Percentiles rank a stretch among this genome's conserved stretches.
Conservation (phyloP, 75 land plant genomes). For the Isoetes taiwanensis region DNA sequence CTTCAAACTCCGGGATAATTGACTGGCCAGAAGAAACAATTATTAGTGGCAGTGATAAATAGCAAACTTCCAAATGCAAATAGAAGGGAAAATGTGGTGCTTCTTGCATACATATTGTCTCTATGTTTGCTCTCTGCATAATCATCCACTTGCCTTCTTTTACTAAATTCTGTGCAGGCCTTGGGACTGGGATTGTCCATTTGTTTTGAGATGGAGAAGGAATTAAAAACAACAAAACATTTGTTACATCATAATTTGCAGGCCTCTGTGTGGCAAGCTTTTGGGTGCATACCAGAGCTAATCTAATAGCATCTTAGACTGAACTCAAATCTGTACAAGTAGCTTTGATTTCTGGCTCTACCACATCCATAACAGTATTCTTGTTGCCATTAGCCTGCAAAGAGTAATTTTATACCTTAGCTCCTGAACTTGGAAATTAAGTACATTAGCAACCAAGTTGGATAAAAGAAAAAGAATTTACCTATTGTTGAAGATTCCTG, state of each 20-base stretch:
- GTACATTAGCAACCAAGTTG: background rate
- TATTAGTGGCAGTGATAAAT: too few relatives aligned
- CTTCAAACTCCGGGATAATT: too few relatives aligned
- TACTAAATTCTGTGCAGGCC: too few relatives aligned
- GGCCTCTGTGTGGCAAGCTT: background rate
- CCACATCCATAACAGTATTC: background rate
- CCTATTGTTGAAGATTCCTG: slow-evolving; percentile 1
- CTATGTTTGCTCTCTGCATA: slow-evolving; percentile 6
- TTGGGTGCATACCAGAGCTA: background rate
- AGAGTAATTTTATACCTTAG: background rate
- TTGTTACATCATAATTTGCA: background rate
- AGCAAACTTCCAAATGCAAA: too few relatives aligned
- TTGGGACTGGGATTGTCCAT: too few relatives aligned
- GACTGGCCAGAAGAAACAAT: too few relatives aligned
- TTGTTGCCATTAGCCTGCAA: background rate
- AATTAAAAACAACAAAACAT: background rate
- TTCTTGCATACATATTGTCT: background rate
- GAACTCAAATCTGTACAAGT: background rate
- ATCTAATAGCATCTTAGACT: background rate
- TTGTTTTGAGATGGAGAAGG: background rate
- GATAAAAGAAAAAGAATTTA: background rate
- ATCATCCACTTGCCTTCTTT: slow-evolving; percentile 7
- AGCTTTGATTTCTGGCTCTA: background rate
- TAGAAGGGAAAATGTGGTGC: background rate
- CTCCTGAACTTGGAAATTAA: background rate